Base-by-base conservation (phyloP, 441 rosid species). In the Monsonia emarginata region DNA sequence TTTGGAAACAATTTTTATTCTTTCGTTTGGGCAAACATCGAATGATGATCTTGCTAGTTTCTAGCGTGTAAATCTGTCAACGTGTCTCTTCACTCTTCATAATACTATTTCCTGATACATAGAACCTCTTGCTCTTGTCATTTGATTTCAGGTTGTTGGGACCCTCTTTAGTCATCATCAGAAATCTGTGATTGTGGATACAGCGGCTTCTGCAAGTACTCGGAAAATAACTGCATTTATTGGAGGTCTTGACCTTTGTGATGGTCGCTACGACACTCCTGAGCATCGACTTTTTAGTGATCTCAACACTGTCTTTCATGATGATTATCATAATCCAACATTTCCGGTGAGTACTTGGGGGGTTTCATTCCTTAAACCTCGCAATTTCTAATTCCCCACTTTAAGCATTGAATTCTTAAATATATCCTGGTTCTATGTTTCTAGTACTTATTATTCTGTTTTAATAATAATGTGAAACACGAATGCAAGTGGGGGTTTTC, bases 201-300 rank as follows among this genome's bases (percentile, higher is more conserved):
- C 94, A 24, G 92, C 89, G 75, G 97, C 96, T 62, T 89, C 92
- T 34, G 67, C 64, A 44, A 79, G 78, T 72, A 78, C 74, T 70
- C 83, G 97, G 72, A 94, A 88, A 83, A 86, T 94, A 40, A 65
- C 85, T 69, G 99, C 99, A 69, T 94, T 94, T 70, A 84, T 91
- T 14, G 99, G 99, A 28, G 99, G 99, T 44, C 96, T 94, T 69
- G 97, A 94, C 88, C 74, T 91, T 71, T 94, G 99, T 69, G 96
- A 89, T 75, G 99, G 99, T 14, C 81, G 97, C 66, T 94, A 94
- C 57, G 99, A 94, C 70, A 83, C 88, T 63, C 99, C 99, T 11
- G 76, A 86, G 42, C 99, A 94, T 78, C 84, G 90, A 5, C 18
- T 91, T 63, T 85, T 94, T 76, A 82, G 87, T 76, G 79, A 91